Evolutionary conservation across 768 basidiomycete species (phyloP), one percentile per base, ranked within the genome.

Genomic region (Podaxis rugospora): DNA sequence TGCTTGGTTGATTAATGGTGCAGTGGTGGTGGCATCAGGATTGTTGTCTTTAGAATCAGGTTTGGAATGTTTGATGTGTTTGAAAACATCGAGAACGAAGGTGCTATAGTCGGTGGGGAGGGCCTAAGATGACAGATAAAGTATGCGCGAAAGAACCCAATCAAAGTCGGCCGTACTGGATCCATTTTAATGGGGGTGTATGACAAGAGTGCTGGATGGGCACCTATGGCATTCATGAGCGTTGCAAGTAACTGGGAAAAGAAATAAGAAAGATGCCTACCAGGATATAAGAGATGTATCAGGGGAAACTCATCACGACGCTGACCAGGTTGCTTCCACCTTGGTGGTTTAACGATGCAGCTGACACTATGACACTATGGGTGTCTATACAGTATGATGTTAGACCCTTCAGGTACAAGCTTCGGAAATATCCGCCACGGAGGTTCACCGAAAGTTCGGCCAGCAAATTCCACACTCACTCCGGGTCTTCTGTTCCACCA

Each of bases 61-160:
- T 35, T 23, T 25, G 13, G 77, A 3, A 78, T 83, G 74, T 80
- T 85, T 59, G n/a, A 53, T 62, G 35, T 75, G 78, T 28, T 79
- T 76, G 35, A 92, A 75, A 25, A 80, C 75, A 46, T 78, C 71
- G 50, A 87, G 71, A 42, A 90, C 86, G 66, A 88, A 85, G 16
- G 79, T 72, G 13, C 77, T 78, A 65, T 83, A 92, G 74, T 88
- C 78, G 14, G 88, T 90, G 10, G 82, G 75, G 16, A 76, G 68
- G 37, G 71, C 71, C 67, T 78, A 71, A 32, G 57, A 40, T 40
- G 40, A 58, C 13, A 9, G n/a, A 51, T 51, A 37, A 28, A 40
- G 16, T 28, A 32, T 18, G 44, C 28, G 23, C 14, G 6, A 14
- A 5, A 28, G 7, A 9, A 32, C 14, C 27, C 27, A 5, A 25